Evolutionary conservation across 78 protist species (phyloP).

Genomic region (Speleostelium caveatum): DNA sequence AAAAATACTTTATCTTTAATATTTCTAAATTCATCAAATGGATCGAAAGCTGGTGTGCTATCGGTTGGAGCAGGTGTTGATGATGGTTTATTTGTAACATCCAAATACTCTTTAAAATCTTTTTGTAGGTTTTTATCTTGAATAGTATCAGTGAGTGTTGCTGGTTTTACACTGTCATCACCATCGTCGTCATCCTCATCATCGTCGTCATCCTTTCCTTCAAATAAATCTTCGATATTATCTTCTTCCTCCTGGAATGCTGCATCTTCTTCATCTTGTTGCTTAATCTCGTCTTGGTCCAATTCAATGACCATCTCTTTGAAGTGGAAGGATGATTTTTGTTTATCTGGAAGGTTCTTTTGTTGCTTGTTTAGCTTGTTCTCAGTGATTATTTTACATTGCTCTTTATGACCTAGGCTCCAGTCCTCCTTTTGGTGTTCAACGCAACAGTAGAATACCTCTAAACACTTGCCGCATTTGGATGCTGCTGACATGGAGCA

Average conservation of each 20-base stretch:
- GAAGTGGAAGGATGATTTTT: slow-evolving; percentile 1
- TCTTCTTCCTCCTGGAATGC: background rate
- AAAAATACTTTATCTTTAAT: slow-evolving; percentile 30
- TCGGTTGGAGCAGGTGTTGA: too few relatives aligned
- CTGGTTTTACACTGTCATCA: background rate
- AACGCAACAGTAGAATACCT: slow-evolving; percentile 48
- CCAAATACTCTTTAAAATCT: slow-evolving; percentile 28
- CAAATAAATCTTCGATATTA: too few relatives aligned
- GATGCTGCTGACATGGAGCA: slow-evolving; percentile 30
- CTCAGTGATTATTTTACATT: slow-evolving; percentile 37
- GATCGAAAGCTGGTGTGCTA: background rate
- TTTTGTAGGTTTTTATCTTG: background rate
- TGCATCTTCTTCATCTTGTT: background rate
- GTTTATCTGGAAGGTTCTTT: background rate
- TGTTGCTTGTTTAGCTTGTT: too few relatives aligned
- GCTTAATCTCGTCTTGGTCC: background rate
- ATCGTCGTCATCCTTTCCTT: slow-evolving; percentile 10
- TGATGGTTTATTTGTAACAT: slow-evolving; percentile 19
- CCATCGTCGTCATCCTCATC: slow-evolving; percentile 10
- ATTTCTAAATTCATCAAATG: slow-evolving; percentile 18
- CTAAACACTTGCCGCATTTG: slow-evolving; percentile 29
- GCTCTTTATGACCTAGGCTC: slow-evolving; percentile 63
- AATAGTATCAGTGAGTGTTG: background rate
- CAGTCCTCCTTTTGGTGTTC: slow-evolving; percentile 76
- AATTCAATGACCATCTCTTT: slow-evolving; percentile 25